phyloP scores from a whole-genome alignment of 1,284 basidiomycete genomes.

The Jaminaea rosea region DNA sequence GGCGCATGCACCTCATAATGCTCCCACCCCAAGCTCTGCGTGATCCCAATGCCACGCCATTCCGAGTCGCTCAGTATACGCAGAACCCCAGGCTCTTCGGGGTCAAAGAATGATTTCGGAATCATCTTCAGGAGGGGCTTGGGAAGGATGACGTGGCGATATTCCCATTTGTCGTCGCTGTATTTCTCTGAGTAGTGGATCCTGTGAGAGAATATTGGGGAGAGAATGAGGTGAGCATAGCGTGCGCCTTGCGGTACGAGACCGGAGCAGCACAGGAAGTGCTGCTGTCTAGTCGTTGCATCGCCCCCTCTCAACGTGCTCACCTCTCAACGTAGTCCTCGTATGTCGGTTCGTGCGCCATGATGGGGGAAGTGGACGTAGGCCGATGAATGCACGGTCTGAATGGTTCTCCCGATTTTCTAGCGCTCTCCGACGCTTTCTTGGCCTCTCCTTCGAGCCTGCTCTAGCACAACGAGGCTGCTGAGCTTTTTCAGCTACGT shows the following conservation, averaged over 20 bases:
- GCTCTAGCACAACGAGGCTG: no score
- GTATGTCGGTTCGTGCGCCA: conserved; percentile 28
- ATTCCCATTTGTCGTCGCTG: conserved; percentile 55
- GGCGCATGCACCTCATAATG: conserved; percentile 84
- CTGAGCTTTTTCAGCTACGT: no score
- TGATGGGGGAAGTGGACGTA: no score
- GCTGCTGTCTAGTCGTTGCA: no score
- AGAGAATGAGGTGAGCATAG: background rate
- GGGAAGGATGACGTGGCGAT: conserved; percentile 52
- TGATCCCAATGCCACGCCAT: conserved; percentile 92
- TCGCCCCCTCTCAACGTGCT: no score
- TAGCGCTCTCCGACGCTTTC: no score
- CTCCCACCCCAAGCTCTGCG: conserved; percentile 91
- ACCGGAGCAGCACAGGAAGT: no score
- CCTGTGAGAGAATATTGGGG: no score
- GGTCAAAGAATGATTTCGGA: conserved; percentile 52
- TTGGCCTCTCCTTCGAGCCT: no score
- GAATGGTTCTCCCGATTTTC: no score
- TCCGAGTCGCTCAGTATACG: conserved; percentile 75
- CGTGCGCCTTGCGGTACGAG: no score
- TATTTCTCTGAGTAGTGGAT: conserved; percentile 49
- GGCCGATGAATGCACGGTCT: no score
- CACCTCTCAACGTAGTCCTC: conserved; percentile 43
- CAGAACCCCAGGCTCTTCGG: conserved; percentile 66
- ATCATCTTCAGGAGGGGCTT: conserved; percentile 46